These are phyloP conservation scores for Cucumis hystrix DNA, from an alignment of 306 rosid species.

Conservation along the genomic window DNA sequence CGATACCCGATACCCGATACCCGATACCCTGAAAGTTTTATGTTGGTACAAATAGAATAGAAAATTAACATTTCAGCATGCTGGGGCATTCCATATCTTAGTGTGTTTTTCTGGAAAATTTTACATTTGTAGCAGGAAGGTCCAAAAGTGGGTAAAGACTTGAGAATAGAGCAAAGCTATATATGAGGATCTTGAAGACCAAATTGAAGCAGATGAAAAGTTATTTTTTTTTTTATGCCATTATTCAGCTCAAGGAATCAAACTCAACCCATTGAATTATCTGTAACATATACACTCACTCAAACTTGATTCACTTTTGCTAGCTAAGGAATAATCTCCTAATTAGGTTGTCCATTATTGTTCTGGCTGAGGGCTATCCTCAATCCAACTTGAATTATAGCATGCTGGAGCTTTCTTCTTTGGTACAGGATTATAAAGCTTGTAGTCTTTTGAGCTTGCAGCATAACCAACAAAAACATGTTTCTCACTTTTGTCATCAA, in stretches of 20 bases:
- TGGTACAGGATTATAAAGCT: too few species aligned
- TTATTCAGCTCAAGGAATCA: conserved; percentile 35
- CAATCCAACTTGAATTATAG: background rate
- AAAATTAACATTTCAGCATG: background rate
- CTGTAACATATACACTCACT: background rate
- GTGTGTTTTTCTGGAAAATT: background rate
- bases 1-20: too few species aligned
- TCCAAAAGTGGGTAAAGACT: conserved; percentile 42
- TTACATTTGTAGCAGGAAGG: conserved; percentile 33
- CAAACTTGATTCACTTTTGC: background rate
- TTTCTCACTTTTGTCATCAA: too few species aligned
- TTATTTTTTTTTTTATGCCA: conserved; percentile 47
- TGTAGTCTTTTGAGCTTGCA: too few species aligned
- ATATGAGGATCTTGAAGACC: conserved; percentile 62
- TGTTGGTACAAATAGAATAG: background rate
- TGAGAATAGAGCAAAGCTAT: conserved; percentile 64
- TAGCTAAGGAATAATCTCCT: background rate
- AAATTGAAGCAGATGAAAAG: conserved; percentile 46
- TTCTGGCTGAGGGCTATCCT: background rate
- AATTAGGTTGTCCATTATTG: background rate
- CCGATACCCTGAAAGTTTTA: too few species aligned
- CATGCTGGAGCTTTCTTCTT: background rate
- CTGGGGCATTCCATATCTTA: background rate
- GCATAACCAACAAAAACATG: too few species aligned
- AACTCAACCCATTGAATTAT: background rate